A percentile compares a stretch with the other conserved stretches of the same genome.
phyloP scores from a whole-genome alignment of 495 filamentous ascomycete species.

The Bathelium albidoporum region DNA sequence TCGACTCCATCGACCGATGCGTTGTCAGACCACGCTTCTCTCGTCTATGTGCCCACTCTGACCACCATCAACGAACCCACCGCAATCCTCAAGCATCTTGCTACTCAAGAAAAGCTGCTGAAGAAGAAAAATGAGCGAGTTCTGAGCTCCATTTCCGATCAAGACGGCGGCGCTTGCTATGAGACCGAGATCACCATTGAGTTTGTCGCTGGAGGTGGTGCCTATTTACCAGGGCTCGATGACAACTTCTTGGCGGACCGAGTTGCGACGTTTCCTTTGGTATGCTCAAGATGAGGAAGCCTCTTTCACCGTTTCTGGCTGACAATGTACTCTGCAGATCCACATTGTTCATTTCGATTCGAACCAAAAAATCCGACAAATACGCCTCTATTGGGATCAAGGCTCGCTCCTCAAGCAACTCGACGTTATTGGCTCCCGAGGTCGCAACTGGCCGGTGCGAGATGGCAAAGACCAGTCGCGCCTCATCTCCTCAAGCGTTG shows the following conservation, averaged over 20 bases:
- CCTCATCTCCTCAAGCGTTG: slow-evolving; percentile 47
- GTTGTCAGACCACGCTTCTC: slow-evolving; percentile 60
- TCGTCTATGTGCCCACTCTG: slow-evolving; percentile 86
- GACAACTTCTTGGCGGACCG: slow-evolving; percentile 90
- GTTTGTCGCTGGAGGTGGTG: slow-evolving; percentile 69
- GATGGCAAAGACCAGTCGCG: slow-evolving; percentile 77
- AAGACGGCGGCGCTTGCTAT: slow-evolving; percentile 54
- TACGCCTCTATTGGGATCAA: slow-evolving; percentile 92
- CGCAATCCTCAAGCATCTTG: slow-evolving; percentile 69
- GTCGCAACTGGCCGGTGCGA: slow-evolving; percentile 86
- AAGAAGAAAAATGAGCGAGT: slow-evolving; percentile 72
- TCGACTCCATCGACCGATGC: slow-evolving; percentile 53
- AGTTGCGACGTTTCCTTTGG: slow-evolving; percentile 69
- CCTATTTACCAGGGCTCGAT: slow-evolving; percentile 81
- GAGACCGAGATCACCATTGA: slow-evolving; percentile 69
- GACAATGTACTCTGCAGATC: slow-evolving; percentile 45
- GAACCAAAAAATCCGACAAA: slow-evolving; percentile 65
- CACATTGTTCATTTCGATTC: slow-evolving; percentile 82
- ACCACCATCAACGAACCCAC: slow-evolving; percentile 57
- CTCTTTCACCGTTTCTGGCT: slow-evolving; percentile 16
- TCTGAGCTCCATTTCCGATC: slow-evolving; percentile 59
- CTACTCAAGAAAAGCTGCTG: slow-evolving; percentile 50
- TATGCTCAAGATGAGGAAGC: slow-evolving; percentile 36
- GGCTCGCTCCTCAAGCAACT: slow-evolving; percentile 84
- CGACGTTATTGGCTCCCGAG: slow-evolving; percentile 81